Conservation (phyloP, 768 basidiomycete genomes). For the Naganishia onofrii region DNA sequence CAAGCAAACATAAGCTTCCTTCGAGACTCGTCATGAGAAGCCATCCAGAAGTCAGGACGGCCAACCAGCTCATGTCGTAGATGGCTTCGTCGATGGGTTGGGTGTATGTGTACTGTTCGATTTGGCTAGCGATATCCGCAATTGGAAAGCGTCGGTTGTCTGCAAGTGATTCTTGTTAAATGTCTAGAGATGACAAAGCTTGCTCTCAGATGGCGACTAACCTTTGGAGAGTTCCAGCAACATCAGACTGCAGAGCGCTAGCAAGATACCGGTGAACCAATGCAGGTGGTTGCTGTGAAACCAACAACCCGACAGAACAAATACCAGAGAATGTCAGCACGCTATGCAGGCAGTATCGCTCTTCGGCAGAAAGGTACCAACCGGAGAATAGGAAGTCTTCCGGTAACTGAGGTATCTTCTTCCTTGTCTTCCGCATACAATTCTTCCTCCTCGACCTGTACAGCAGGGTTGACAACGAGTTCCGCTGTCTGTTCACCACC, state of each 20-base stretch:
- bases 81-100: neutral
- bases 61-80: slow-evolving; percentile 14
- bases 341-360: neutral
- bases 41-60: neutral
- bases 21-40: slow-evolving; percentile 10
- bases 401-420: neutral
- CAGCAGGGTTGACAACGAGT: neutral
- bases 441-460: neutral
- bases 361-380: neutral
- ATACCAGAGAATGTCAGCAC: no score
- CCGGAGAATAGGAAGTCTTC: neutral
- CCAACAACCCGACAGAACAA: neutral
- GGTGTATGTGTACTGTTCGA: neutral
- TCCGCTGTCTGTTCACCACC: neutral
- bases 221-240: neutral
- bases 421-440: neutral
- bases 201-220: neutral
- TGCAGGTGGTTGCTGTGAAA: slow-evolving; percentile 3
- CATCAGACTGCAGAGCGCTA: neutral
- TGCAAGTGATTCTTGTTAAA: neutral
- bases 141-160: neutral
- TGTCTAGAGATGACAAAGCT: neutral
- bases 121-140: neutral
- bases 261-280: neutral
- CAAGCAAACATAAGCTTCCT: neutral